Percentiles rank a stretch among this genome's conserved stretches.
Conservation (phyloP, 768 basidiomycete genomes). For the Tubosaeta sp. region DNA sequence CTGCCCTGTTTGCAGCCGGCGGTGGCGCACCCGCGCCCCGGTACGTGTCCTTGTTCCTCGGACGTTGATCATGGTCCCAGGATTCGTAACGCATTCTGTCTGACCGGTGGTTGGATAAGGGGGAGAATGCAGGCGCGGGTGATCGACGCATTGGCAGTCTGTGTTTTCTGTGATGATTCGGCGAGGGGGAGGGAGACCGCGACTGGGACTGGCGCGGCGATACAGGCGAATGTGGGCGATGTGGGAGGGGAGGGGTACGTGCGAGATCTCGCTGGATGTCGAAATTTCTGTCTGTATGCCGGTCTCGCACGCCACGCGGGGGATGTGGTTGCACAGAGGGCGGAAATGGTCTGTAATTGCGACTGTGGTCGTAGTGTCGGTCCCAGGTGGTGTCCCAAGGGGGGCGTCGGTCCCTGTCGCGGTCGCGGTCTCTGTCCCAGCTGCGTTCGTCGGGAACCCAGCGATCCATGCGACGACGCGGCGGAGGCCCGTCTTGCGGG, state of each 20-base stretch:
- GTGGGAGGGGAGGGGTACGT: constrained; percentile 18
- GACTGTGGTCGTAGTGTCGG: constrained; percentile 16
- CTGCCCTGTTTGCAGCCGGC: constrained; percentile 5
- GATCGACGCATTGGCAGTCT: constrained; percentile 36
- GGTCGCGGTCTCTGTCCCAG: constrained; percentile 19
- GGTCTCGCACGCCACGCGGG: constrained; percentile 20
- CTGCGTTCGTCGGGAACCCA: constrained; percentile 27
- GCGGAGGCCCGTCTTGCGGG: constrained; percentile 12
- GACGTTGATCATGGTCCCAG: constrained; percentile 33
- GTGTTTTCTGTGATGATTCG: constrained; percentile 30
- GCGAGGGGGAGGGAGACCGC: constrained; percentile 36
- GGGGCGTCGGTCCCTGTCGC: constrained; percentile 28
- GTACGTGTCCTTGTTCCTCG: constrained; percentile 27
- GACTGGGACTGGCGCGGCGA: constrained; percentile 31
- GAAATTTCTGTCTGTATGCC: constrained; percentile 20
- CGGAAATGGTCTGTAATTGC: constrained; percentile 16
- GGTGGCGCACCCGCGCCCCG: constrained; percentile 9
- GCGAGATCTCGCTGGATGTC: constrained; percentile 20
- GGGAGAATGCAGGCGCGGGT: constrained; percentile 35
- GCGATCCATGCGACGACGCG: constrained; percentile 21
- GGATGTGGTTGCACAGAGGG: constrained; percentile 6
- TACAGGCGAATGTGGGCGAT: constrained; percentile 18
- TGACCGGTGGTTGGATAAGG: constrained; percentile 33
- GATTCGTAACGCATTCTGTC: constrained; percentile 34
- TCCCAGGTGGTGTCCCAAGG: constrained; percentile 22